These are phyloP conservation scores for Meyerozyma carpophila DNA, from an alignment of 1,139 yeast species.

Conservation along the genomic window DNA sequence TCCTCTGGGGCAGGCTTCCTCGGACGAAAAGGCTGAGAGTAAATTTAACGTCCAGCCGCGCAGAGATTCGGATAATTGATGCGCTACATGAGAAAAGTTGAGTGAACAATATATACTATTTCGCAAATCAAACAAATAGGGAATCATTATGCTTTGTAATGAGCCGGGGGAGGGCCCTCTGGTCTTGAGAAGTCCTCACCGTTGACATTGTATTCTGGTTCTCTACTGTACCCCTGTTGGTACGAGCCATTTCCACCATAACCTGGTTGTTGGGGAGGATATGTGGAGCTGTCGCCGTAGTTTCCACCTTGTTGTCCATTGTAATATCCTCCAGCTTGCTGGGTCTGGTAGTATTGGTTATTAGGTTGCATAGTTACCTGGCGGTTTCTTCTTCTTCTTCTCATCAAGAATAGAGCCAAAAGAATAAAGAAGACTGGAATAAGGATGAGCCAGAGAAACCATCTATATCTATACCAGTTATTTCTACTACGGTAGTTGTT, in stretches of 20 bases:
- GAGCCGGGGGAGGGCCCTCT: conserved; percentile 20
- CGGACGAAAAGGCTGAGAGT: neutral
- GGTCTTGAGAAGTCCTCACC: conserved; percentile 12
- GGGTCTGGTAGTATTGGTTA: conserved; percentile 13
- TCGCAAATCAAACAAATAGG: neutral
- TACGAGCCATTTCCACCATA: conserved; percentile 4
- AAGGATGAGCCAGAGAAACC: conserved; percentile 12
- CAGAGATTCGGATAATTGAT: neutral
- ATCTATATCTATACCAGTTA: conserved; percentile 8
- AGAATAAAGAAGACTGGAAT: conserved; percentile 10
- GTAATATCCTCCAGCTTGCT: conserved; percentile 11
- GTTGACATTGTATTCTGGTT: conserved; percentile 6
- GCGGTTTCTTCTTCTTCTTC: conserved; percentile 8
- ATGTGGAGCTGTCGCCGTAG: neutral
- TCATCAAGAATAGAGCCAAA: conserved; percentile 6
- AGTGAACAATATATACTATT: too few species aligned
- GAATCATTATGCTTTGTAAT: conserved; percentile 6
- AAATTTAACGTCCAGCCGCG: neutral
- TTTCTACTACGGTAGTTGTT: neutral
- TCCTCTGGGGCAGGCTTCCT: neutral
- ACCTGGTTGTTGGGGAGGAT: conserved; percentile 3
- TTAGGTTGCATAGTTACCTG: conserved; percentile 5
- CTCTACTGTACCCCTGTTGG: conserved; percentile 4
- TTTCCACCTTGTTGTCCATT: conserved; percentile 3
- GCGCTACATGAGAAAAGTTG: neutral